Base-by-base conservation (phyloP, 768 basidiomycete species). In the Lactarius deliciosus region DNA sequence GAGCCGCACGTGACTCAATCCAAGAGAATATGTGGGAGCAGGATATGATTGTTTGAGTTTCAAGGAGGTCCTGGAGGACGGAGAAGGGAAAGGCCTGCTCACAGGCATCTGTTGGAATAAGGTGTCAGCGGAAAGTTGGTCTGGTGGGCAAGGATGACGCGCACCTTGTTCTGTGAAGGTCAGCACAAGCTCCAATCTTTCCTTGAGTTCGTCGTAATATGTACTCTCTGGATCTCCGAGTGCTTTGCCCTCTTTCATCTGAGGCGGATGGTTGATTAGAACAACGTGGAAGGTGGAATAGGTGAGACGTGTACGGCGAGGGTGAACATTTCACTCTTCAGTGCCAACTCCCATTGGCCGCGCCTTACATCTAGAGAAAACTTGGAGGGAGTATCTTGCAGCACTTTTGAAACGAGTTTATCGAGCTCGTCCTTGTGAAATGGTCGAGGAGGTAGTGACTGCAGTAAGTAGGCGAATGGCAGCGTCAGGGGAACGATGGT, bases 1-100 rank as follows among this genome's bases (percentile, higher is more conserved):
- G 82, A 18, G 80, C 76, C 0, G 88, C 84, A 32, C 91, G 86
- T 64, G 76, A 76, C 78, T 96, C 93, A 57, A 95, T 89, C 90
- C 92, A 96, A 4, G 88, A 87, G 77, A 95, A 94, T 28, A 96
- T 85, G 69, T 90, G 87, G 11, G 91, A 91, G 73, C 94, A 95
- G 20, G 91, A 93, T 1, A 80, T 76, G 68, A 96, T 90, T 7
- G 94, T 94, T 69, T 94, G 92, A 0, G 86, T 87, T 75, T 96
- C 94, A 60, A 96, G 79, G 22, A 96, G 80, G 72, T 94, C 92
- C 73, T 92, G 89, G 1, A 94, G 83, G 16, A 91, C 80, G 40
- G 79, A 80, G 68, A 94, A 87, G 1, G 92, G 87, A 68, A 93
- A 87, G 2, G 82, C 82, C 47, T 82, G 80, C 68, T 94, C 92